Conservation (phyloP, 176 grass and related monocot species). For the Aegilops tauschii region DNA sequence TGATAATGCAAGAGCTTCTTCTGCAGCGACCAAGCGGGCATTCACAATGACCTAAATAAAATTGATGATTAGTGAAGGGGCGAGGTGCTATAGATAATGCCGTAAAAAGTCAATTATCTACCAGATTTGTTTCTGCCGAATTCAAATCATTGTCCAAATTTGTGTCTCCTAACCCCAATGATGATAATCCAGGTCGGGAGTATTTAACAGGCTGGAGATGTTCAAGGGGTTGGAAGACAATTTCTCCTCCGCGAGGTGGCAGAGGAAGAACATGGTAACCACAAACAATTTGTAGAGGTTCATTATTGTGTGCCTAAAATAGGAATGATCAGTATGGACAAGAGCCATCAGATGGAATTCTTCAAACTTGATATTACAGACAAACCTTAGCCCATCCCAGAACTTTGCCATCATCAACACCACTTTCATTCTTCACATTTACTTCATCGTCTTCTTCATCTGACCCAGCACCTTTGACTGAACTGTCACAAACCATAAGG, state of each 20-base stretch:
- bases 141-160: constrained; percentile 37
- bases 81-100: background rate
- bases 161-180: constrained; percentile 52
- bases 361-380: constrained; percentile 22
- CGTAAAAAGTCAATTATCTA: constrained; percentile 31
- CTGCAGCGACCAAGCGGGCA: constrained; percentile 63
- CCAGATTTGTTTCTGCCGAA: constrained; percentile 57
- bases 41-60: constrained; percentile 70
- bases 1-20: constrained; percentile 89
- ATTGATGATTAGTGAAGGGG: constrained; percentile 27
- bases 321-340: constrained; percentile 24
- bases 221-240: constrained; percentile 84
- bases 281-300: constrained; percentile 93
- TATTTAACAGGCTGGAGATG: constrained; percentile 94
- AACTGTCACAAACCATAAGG: constrained; percentile 64
- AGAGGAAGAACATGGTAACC: constrained; percentile 82
- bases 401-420: constrained; percentile 86
- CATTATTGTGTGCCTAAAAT: constrained; percentile 88
- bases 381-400: constrained; percentile 97
- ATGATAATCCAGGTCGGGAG: constrained; percentile 51
- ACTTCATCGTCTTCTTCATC: constrained; percentile 79
- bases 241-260: constrained; percentile 75
- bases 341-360: constrained; percentile 20
- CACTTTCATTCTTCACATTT: constrained; percentile 53
- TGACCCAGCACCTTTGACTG: constrained; percentile 65